Evolutionary conservation across 1,284 basidiomycete species (phyloP).

Genomic region (Apiotrichum montevideense): DNA sequence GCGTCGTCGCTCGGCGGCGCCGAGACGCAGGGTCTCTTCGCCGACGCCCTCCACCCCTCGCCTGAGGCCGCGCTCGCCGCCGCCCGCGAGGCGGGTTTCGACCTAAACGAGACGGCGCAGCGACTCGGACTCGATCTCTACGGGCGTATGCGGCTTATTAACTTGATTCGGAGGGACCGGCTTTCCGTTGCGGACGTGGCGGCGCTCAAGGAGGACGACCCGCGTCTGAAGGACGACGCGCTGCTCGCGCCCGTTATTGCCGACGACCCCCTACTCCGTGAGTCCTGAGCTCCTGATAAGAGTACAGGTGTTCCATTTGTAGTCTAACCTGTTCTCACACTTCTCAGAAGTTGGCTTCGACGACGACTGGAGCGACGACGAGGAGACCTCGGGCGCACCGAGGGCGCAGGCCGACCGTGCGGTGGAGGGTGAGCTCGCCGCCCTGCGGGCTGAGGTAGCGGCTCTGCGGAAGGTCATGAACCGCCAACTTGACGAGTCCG

Average conservation of each 20-base stretch:
- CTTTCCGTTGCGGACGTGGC: background rate
- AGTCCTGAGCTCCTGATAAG: conserved; percentile 46
- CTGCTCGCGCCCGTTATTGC: conserved; percentile 71
- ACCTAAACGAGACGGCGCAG: conserved; percentile 23
- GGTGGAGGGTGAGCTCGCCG: conserved; percentile 23
- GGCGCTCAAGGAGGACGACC: conserved; percentile 7
- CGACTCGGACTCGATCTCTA: conserved; percentile 57
- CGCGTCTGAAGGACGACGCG: conserved; percentile 59
- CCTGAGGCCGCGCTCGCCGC: conserved; percentile 59
- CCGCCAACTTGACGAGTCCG: conserved; percentile 25
- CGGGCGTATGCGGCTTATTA: conserved; percentile 70
- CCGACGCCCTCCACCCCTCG: conserved; percentile 58
- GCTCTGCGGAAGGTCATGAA: conserved; percentile 31
- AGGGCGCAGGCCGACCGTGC: conserved; percentile 4
- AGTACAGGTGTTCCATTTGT: no score
- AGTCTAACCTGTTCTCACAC: no score
- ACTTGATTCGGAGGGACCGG: conserved; percentile 67
- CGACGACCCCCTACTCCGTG: conserved; percentile 83
- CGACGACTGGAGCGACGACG: conserved; percentile 64
- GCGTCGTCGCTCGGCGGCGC: conserved; percentile 38
- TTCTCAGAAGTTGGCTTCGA: conserved; percentile 56
- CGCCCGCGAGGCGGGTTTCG: conserved; percentile 56
- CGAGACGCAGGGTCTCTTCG: conserved; percentile 71
- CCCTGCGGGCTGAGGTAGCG: conserved; percentile 28
- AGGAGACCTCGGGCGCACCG: conserved; percentile 28